These are phyloP conservation scores for Paramecium bursaria DNA, from an alignment of 73 alveolate genomes.

Conservation along the genomic window DNA sequence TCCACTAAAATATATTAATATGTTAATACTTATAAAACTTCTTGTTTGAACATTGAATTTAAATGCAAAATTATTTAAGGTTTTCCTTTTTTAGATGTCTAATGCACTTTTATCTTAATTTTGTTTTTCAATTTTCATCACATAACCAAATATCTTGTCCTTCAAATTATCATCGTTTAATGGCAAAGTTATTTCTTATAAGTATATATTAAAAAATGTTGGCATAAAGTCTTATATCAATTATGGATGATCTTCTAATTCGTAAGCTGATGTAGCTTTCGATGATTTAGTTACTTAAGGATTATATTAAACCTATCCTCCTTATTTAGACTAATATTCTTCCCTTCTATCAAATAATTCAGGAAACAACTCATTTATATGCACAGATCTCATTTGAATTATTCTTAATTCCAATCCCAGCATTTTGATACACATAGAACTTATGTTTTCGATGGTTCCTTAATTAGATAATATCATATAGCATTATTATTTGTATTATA, in stretches of 20 bases:
- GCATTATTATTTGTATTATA: not conserved
- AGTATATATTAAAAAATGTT: too few relatives aligned
- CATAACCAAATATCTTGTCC: too few relatives aligned
- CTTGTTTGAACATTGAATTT: not conserved
- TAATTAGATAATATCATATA: constrained; percentile 2
- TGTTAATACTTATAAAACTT: constrained; percentile 1
- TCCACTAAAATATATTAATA: constrained; percentile 14
- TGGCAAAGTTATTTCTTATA: too few relatives aligned
- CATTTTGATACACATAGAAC: constrained; percentile 40
- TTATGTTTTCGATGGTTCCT: constrained; percentile 29
- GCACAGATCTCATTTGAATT: constrained; percentile 7
- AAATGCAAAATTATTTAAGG: not conserved
- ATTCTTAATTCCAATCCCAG: constrained; percentile 8
- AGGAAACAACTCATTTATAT: constrained; percentile 44
- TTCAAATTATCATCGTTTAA: too few relatives aligned
- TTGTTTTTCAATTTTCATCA: too few relatives aligned
- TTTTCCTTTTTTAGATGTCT: not conserved
- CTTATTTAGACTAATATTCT: constrained; percentile 8
- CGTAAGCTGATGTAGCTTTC: not conserved
- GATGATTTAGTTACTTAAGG: not conserved
- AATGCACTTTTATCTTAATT: not conserved
- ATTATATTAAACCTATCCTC: constrained; percentile 13
- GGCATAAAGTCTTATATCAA: too few relatives aligned
- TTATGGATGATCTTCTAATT: not conserved
- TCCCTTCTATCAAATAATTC: constrained; percentile 8